Evolutionary conservation across 2,329 filamentous ascomycete species (phyloP).

Genomic region (Trichoderma sp.): DNA sequence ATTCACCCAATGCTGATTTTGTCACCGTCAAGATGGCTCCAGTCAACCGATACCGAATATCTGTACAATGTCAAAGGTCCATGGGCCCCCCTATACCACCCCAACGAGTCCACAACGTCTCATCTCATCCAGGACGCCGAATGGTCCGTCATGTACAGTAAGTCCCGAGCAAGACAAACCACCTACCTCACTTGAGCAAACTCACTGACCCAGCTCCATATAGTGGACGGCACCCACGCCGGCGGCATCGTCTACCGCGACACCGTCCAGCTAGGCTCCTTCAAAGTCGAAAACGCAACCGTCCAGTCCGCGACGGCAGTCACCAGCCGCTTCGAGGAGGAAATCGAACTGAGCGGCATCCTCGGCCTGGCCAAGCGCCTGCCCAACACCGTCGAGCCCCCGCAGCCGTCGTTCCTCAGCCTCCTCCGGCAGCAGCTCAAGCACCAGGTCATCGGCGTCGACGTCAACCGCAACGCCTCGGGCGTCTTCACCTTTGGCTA

Average conservation of each 20-base stretch:
- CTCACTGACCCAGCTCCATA: neutral
- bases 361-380: slow-evolving; percentile 55
- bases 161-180: slow-evolving; percentile 35
- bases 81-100: slow-evolving; percentile 47
- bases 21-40: slow-evolving; percentile 51
- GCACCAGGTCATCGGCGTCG: slow-evolving; percentile 51
- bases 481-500: slow-evolving; percentile 57
- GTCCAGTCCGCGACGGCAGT: slow-evolving; percentile 53
- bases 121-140: slow-evolving; percentile 45
- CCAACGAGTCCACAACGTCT: slow-evolving; percentile 50
- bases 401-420: slow-evolving; percentile 50
- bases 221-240: slow-evolving; percentile 50
- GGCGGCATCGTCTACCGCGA: slow-evolving; percentile 55
- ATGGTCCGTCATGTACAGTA: slow-evolving; percentile 55
- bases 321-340: slow-evolving; percentile 48
- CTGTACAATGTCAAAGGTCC: slow-evolving; percentile 41
- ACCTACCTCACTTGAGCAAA: neutral
- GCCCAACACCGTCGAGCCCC: slow-evolving; percentile 48
- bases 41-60: slow-evolving; percentile 52
- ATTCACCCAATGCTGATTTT: slow-evolving; percentile 11
- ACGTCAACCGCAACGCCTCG: slow-evolving; percentile 51
- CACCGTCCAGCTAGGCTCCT: slow-evolving; percentile 49
- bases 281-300: slow-evolving; percentile 49
- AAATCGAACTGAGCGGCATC: slow-evolving; percentile 51
- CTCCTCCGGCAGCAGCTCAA: slow-evolving; percentile 47